A percentile compares a stretch with the other conserved stretches of the same genome.
phyloP scores from a whole-genome alignment of 495 filamentous ascomycete species.

The Talaromyces borbonicus region DNA sequence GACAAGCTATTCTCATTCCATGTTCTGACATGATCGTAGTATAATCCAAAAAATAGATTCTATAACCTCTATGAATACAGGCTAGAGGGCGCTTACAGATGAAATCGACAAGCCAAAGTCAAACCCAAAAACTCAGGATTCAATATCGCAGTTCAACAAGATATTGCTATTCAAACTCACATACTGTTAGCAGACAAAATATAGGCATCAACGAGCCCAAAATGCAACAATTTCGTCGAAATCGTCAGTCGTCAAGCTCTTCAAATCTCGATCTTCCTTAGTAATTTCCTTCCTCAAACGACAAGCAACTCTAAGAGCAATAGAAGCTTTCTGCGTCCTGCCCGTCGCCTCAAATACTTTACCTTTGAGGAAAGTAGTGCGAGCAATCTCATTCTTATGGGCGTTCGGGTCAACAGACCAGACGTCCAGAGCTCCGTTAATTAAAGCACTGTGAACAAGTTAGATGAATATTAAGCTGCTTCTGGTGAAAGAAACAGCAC shows the following conservation, averaged over 20 bases:
- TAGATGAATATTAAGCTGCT: not conserved
- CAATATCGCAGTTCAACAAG: slow-evolving; percentile 4
- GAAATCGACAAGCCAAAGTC: not conserved
- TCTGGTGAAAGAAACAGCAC: not conserved
- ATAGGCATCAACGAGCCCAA: slow-evolving; percentile 1
- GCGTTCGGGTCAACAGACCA: slow-evolving; percentile 13
- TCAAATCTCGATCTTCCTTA: not conserved
- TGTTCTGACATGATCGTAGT: not conserved
- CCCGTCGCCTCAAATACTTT: slow-evolving; percentile 9
- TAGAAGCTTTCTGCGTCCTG: slow-evolving; percentile 11
- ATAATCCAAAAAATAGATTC: not conserved
- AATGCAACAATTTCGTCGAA: slow-evolving; percentile 3
- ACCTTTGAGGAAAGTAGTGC: slow-evolving; percentile 17
- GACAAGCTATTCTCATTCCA: not conserved
- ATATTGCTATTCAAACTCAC: not conserved
- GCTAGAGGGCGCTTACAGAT: not conserved
- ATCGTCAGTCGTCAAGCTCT: slow-evolving; percentile 2
- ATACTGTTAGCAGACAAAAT: not conserved
- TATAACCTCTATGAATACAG: not conserved
- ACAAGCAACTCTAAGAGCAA: slow-evolving; percentile 9
- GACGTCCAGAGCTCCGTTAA: slow-evolving; percentile 16
- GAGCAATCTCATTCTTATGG: slow-evolving; percentile 16
- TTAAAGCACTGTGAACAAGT: slow-evolving; percentile 9
- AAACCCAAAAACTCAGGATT: not conserved
- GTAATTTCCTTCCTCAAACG: not conserved